Conservation (phyloP, 305 asterid species). For the Petunia hybrid region DNA sequence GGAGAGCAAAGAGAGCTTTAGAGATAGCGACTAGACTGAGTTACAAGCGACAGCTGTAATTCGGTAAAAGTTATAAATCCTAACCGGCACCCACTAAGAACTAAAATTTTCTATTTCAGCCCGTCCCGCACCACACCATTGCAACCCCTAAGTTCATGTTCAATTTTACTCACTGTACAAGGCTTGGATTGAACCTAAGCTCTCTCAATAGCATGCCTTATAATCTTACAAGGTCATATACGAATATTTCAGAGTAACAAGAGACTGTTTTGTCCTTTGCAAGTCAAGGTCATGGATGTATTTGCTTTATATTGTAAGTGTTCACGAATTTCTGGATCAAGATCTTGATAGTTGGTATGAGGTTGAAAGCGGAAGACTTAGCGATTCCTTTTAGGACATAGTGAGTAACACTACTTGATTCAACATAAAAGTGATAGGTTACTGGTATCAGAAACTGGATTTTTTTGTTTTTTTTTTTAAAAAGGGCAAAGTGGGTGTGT, state of each 20-base stretch:
- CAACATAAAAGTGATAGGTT: not conserved
- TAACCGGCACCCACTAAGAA: too few species aligned
- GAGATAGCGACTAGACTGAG: too few species aligned
- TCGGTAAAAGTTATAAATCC: too few species aligned
- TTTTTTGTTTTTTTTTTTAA: too few species aligned
- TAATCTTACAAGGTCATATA: conserved; percentile 9
- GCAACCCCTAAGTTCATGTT: not conserved
- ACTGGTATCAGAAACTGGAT: not conserved
- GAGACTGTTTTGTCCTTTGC: not conserved
- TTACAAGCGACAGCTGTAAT: too few species aligned
- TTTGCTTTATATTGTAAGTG: not conserved
- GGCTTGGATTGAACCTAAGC: conserved; percentile 22
- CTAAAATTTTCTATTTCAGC: too few species aligned
- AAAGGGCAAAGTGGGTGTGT: not conserved
- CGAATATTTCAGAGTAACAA: not conserved
- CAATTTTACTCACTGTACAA: not conserved
- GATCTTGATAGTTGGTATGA: conserved; percentile 1
- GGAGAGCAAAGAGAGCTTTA: too few species aligned
- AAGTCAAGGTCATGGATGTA: not conserved
- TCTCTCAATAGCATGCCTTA: conserved; percentile 16
- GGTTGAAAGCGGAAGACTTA: not conserved
- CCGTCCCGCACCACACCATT: too few species aligned
- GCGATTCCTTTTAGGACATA: not conserved
- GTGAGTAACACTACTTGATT: not conserved
- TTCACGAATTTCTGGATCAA: conserved; percentile 4